Percentiles rank a stretch among this genome's conserved stretches.
phyloP scores from a whole-genome alignment of 129 eudicot genomes.

The Smallanthus sonchifolius region DNA sequence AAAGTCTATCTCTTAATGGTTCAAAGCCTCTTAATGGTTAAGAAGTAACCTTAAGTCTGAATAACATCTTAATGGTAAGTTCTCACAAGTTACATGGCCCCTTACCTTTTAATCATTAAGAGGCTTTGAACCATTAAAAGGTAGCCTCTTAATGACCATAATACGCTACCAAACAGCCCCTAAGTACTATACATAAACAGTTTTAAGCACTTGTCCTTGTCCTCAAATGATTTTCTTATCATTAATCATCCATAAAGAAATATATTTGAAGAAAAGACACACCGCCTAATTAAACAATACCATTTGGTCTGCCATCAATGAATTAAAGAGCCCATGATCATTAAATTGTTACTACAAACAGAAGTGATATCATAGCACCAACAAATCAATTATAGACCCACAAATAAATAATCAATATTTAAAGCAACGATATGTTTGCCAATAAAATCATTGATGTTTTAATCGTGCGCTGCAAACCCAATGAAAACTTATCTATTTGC shows the following conservation, averaged over 20 bases:
- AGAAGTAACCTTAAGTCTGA: no score
- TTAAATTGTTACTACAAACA: conserved; percentile 12
- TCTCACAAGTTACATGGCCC: no score
- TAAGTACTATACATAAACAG: background rate
- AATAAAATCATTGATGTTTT: conserved; percentile 6
- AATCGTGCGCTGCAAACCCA: conserved; percentile 28
- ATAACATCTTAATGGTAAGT: no score
- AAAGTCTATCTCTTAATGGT: no score
- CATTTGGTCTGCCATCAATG: conserved; percentile 28
- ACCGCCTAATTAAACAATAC: conserved; percentile 7
- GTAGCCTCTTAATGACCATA: no score
- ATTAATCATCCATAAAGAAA: conserved; percentile 1
- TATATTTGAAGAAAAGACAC: background rate
- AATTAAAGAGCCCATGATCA: conserved; percentile 24
- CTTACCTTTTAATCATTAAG: no score
- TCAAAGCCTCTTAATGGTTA: no score
- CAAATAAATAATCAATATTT: conserved; percentile 15
- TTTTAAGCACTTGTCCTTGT: conserved; percentile 24
- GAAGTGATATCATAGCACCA: conserved; percentile 16
- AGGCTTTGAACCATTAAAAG: no score
- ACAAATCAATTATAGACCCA: background rate
- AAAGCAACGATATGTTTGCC: conserved; percentile 10
- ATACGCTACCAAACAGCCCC: no score
- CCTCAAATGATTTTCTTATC: conserved; percentile 13
- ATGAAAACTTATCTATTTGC: conserved; percentile 18